Evolutionary conservation across 2,329 filamentous ascomycete genomes (phyloP), one percentile per base, ranked within the genome.

Genomic region (Botryosphaeria agaves): DNA sequence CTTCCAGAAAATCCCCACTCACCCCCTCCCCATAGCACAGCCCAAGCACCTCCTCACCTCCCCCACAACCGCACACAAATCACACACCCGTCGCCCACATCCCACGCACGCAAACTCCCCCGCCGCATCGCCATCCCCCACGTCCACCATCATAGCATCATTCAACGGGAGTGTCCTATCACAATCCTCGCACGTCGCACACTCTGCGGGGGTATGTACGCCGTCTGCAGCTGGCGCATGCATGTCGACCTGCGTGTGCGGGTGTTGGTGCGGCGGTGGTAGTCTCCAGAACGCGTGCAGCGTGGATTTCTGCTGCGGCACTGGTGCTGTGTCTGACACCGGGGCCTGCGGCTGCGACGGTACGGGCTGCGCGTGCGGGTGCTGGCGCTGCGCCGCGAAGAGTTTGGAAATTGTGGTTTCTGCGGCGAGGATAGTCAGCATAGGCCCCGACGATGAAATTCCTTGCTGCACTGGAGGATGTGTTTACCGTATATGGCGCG

Each of bases 401-500:
- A 64, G 51, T 28, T 54, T 55, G 15, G 50, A 40, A 7, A 64
- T 47, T 2, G 61, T 64, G 12, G 44, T 56, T 36, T 59, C 60
- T 64, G 34, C 26, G 26, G 31, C 32, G 24, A 41, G 25, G 15
- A 34, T 30, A 8, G 30, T 42, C 36, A 42, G 34, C 33, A 29
- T 31, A 40, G 34, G 19, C 17, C 29, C 28, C 24, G 32, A 32
- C 38, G 36, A 12, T 40, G 19, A 14, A 34, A 34, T 18, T 34
- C 29, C 14, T 36, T 34, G 30, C 26, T 31, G 11, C 7, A 29
- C 11, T 8, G 7, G 17, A 38, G 55, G 39, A 15, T 9, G 16
- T 19, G 16, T 19, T n/a, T 50, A 72, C 69, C 60, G 44, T 70
- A 64, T 33, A 74, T 58, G 11, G 55, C 47, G 32, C 60, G 51